Evolutionary conservation across 257 asterid genomes (phyloP).

Genomic region (Ocimum tenuiflorum): DNA sequence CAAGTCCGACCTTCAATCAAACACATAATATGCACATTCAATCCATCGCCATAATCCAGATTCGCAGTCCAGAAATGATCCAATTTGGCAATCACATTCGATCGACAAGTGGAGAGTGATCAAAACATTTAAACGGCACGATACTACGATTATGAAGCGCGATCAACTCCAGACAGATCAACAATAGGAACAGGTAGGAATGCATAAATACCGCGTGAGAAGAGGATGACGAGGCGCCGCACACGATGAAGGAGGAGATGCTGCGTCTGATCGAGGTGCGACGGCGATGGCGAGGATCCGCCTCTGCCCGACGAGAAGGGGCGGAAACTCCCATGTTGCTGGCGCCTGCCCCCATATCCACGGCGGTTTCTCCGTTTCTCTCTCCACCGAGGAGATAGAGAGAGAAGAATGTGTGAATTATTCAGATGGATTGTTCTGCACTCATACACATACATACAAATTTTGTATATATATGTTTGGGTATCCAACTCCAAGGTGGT

Average conservation of each 20-base stretch:
- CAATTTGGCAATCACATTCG: neutral
- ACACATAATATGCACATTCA: neutral
- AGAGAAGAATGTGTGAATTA: neutral
- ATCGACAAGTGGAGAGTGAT: neutral
- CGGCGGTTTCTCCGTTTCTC: slow-evolving; percentile 10
- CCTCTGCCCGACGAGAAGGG: no score
- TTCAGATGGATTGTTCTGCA: neutral
- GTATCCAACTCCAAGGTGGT: no score
- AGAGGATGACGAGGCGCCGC: slow-evolving; percentile 29
- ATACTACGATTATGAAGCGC: neutral
- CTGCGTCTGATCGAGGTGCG: slow-evolving; percentile 8
- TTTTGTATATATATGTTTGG: neutral
- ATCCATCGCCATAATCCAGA: no score
- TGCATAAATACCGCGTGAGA: slow-evolving; percentile 11
- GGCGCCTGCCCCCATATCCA: slow-evolving; percentile 27
- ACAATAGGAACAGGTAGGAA: neutral
- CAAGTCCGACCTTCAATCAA: neutral
- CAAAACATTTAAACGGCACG: neutral
- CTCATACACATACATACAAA: neutral
- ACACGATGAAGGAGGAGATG: slow-evolving; percentile 31
- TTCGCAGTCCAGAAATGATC: neutral
- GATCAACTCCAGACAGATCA: neutral
- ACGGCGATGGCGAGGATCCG: slow-evolving; percentile 15
- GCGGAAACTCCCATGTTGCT: slow-evolving; percentile 26
- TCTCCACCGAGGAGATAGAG: slow-evolving; percentile 5